These are phyloP conservation scores for Fusarium brachygibbosum DNA, from an alignment of 2,329 filamentous ascomycete species.

Conservation along the genomic window DNA sequence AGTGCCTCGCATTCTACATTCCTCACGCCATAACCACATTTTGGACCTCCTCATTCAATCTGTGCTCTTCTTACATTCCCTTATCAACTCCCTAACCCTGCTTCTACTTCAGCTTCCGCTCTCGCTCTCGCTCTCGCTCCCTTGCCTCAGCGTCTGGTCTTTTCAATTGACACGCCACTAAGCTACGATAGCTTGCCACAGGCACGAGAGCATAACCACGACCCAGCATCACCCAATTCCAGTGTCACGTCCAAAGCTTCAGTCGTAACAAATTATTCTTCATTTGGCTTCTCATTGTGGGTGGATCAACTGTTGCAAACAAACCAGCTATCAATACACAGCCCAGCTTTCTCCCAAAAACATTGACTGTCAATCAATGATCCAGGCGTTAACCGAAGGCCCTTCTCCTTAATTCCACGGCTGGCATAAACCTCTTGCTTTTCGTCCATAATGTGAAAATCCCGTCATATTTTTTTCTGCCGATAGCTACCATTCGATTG, in stretches of 20 bases:
- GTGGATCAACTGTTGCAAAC: conserved; percentile 22
- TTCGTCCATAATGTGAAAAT: conserved; percentile 37
- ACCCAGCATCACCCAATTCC: background rate
- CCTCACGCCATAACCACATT: conserved; percentile 19
- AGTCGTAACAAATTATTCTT: conserved; percentile 24
- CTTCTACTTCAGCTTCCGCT: background rate
- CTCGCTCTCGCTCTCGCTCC: background rate
- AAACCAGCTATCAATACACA: conserved; percentile 39
- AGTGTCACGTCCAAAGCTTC: background rate
- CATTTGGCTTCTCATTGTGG: conserved; percentile 27
- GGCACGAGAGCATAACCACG: background rate
- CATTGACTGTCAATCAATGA: conserved; percentile 16
- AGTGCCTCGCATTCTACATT: conserved; percentile 29
- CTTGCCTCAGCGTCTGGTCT: conserved; percentile 3
- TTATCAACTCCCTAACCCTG: conserved; percentile 1
- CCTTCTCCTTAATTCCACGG: conserved; percentile 17
- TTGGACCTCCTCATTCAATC: background rate
- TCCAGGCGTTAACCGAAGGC: conserved; percentile 13
- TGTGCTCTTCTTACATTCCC: background rate
- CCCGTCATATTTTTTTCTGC: conserved; percentile 22
- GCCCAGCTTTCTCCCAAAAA: conserved; percentile 17
- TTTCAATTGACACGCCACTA: background rate
- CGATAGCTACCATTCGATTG: conserved; percentile 18
- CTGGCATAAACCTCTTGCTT: conserved; percentile 32
- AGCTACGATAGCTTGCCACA: background rate